These are phyloP conservation scores for Alternaria infectoria DNA, from an alignment of 2,329 filamentous ascomycete genomes.

Conservation along the genomic window DNA sequence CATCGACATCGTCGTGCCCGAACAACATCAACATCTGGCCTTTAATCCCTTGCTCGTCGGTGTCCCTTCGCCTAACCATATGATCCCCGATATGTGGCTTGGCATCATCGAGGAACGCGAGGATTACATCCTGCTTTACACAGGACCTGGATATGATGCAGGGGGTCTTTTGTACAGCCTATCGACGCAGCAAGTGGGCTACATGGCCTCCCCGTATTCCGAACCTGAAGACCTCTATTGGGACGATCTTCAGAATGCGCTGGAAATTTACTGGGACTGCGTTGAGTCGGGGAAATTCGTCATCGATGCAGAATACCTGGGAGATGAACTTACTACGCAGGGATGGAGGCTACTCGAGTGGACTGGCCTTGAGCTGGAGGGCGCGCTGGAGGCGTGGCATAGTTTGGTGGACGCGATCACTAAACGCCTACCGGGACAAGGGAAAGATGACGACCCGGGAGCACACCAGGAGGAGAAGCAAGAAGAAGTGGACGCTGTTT, in stretches of 20 bases:
- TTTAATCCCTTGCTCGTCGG: background rate
- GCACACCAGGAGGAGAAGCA: background rate
- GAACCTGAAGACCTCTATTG: background rate
- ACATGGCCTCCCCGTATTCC: background rate
- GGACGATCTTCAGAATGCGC: background rate
- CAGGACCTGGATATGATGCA: background rate
- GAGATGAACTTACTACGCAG: background rate
- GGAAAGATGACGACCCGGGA: background rate
- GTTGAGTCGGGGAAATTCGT: background rate
- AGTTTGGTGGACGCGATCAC: background rate
- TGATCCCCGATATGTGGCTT: background rate
- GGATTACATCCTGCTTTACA: background rate
- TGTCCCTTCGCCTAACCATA: rapidly evolving
- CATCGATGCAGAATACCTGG: background rate
- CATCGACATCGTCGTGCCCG: background rate
- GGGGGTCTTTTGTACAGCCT: background rate
- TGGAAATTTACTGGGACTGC: background rate
- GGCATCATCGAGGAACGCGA: background rate
- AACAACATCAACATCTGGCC: background rate
- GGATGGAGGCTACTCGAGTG: background rate
- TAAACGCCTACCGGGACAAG: background rate
- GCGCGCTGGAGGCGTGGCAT: background rate
- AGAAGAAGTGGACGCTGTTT: background rate
- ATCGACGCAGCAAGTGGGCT: background rate
- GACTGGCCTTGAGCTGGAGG: background rate